Base-by-base conservation (phyloP, 441 rosid species). In the Hura crepitans region DNA sequence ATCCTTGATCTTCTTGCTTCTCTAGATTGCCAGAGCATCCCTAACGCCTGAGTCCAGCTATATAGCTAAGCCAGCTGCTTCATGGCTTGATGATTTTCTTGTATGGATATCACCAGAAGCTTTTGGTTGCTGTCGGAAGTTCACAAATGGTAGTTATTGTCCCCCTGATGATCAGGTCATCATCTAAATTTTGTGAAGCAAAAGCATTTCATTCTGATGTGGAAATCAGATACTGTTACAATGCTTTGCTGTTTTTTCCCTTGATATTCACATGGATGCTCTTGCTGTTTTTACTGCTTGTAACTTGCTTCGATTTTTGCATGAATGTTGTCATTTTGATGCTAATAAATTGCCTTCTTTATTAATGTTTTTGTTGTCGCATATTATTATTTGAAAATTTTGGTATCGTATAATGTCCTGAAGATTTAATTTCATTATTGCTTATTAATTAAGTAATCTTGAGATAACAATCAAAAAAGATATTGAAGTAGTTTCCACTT, bases 21-120 rank as follows among this genome's bases (percentile, higher is more conserved):
- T 81, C 60, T 65, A 93, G 99, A 96, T 96, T 69, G 76, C 97
- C 51, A 91, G 86, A 77, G 97, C 90, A 76, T 96, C 99, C 42
- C 78, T 87, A 75, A 78, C 79, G 47, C 94, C 99, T 45, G 83
- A 89, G 77, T 85, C 88, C 74, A 96, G 96, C 86, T 87, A 88
- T 78, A 88, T 96, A 78, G 98, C 99, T 64, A 96, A 88, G 87
- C 96, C 98, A 79, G 97, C 99, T 74, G 99, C 99, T 82, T 93
- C 99, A 28, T 96, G 98, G 99, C 94, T 96, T 22, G 99, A 96
- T 78, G 99, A 96, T 81, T 91, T 93, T 83, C 97, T 96, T 47
- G 97, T 93, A 58, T 96, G 99, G 99, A 68, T 96, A 75, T 96
- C 98, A 78, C 99, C 99, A 3, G 98, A 96, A 83, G 99, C 99